These are phyloP conservation scores for Vanrija humicola DNA, from an alignment of 1,284 basidiomycete species.

Conservation along the genomic window DNA sequence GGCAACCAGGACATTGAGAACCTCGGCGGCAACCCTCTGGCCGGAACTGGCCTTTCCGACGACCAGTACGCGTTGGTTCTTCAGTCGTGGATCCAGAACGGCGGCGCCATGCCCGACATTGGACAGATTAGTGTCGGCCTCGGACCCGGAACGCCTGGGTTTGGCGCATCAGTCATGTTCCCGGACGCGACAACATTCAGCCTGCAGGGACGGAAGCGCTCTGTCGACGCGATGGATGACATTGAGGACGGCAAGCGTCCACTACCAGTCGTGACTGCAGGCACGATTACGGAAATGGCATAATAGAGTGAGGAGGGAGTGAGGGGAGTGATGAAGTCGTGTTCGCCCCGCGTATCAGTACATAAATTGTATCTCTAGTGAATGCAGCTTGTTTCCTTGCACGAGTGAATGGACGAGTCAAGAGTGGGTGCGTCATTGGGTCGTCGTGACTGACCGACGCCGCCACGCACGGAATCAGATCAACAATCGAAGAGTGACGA, in stretches of 20 bases:
- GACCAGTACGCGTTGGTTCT: constrained; percentile 43
- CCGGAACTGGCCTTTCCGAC: constrained; percentile 44
- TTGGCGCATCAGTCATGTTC: constrained; percentile 38
- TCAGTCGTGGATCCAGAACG: constrained; percentile 4
- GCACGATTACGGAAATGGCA: constrained; percentile 9
- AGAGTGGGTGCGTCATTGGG: too few relatives aligned
- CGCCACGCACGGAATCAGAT: not conserved
- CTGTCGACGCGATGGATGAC: constrained; percentile 34
- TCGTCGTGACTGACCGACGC: too few relatives aligned
- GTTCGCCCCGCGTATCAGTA: not conserved
- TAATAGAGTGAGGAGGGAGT: not conserved
- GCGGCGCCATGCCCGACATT: constrained; percentile 29
- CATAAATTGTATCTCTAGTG: not conserved
- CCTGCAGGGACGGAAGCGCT: constrained; percentile 30
- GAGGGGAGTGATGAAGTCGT: not conserved
- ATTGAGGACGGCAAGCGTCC: constrained; percentile 14
- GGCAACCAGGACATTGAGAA: constrained; percentile 13
- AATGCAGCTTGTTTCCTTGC: not conserved
- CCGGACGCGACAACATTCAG: constrained; percentile 16
- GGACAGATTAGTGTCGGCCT: constrained; percentile 9
- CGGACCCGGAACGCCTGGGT: constrained; percentile 11
- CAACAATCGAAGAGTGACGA: too few relatives aligned
- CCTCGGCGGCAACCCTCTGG: constrained; percentile 37
- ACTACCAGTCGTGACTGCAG: not conserved
- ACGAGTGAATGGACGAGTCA: too few relatives aligned